Conservation (phyloP, 2,329 filamentous ascomycete species). For the Sporothrix pallida region DNA sequence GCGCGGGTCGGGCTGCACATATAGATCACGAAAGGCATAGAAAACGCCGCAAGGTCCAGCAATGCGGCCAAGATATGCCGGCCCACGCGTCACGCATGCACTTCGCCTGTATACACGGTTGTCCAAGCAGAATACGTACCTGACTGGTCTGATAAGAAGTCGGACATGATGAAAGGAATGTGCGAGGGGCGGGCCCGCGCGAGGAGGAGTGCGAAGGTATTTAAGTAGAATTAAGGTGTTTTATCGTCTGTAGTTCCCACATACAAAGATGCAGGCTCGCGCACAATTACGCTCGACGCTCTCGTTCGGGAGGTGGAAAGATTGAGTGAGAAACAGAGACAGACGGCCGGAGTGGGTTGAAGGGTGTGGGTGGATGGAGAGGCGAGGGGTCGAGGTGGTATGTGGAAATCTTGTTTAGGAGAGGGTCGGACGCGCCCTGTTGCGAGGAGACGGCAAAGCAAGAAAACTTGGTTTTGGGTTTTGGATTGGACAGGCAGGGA, state of each 20-base stretch:
- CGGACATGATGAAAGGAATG: constrained; percentile 33
- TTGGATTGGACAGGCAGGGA: constrained; percentile 28
- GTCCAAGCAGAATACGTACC: constrained; percentile 32
- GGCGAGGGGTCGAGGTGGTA: constrained; percentile 10
- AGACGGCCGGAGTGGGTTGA: background rate
- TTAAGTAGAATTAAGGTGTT: constrained; percentile 7
- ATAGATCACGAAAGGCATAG: constrained; percentile 10
- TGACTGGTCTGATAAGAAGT: constrained; percentile 36
- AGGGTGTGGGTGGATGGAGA: background rate
- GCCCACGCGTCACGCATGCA: constrained; percentile 33
- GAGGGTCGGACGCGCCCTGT: constrained; percentile 20
- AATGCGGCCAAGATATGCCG: constrained; percentile 25
- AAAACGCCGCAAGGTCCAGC: constrained; percentile 17
- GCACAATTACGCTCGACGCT: constrained; percentile 1
- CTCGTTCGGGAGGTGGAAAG: background rate
- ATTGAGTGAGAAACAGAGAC: background rate
- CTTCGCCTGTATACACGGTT: constrained; percentile 5
- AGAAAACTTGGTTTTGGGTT: constrained; percentile 31
- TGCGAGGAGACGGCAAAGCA: constrained; percentile 28
- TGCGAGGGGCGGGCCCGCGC: constrained; percentile 18
- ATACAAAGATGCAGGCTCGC: constrained; percentile 15
- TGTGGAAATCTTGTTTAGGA: constrained; percentile 12
- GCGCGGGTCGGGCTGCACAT: background rate
- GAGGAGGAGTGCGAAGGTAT: constrained; percentile 7
- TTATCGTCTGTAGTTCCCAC: constrained; percentile 15